phyloP scores from a whole-genome alignment of 2,329 filamentous ascomycete genomes.

The Ploettnerulaceae sp. region DNA sequence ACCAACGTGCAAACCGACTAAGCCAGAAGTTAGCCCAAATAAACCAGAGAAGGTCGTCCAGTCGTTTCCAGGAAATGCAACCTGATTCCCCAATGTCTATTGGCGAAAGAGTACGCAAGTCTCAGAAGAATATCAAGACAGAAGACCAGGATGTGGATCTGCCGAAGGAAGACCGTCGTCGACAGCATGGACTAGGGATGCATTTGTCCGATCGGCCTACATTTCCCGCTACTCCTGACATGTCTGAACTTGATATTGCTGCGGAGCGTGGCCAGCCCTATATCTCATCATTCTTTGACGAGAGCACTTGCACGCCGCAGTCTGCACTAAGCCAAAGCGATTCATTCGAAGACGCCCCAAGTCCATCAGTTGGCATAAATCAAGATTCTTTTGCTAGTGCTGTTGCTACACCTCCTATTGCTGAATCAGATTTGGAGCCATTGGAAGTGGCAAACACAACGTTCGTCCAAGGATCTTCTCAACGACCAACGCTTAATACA shows the following conservation, averaged over 20 bases:
- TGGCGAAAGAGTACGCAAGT: constrained; percentile 13
- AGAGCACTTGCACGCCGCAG: constrained; percentile 42
- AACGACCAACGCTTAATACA: constrained; percentile 57
- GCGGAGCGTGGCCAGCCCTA: constrained; percentile 23
- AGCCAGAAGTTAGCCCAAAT: constrained; percentile 17
- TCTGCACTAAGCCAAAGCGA: constrained; percentile 40
- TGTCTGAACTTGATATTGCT: constrained; percentile 45
- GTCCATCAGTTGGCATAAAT: constrained; percentile 16
- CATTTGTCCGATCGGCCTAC: constrained; percentile 22
- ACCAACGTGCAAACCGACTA: constrained; percentile 13
- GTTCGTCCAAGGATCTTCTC: constrained; percentile 43
- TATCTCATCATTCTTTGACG: constrained; percentile 30
- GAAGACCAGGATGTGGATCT: constrained; percentile 8
- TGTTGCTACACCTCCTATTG: constrained; percentile 70
- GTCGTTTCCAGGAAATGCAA: constrained; percentile 10
- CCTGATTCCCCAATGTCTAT: constrained; percentile 22
- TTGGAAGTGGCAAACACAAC: constrained; percentile 49
- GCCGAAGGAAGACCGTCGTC: constrained; percentile 13
- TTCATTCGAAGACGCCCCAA: constrained; percentile 28
- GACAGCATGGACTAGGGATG: constrained; percentile 24
- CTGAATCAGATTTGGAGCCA: constrained; percentile 64
- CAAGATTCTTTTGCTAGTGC: constrained; percentile 56
- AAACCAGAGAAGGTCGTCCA: constrained; percentile 16
- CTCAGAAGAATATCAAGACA: constrained; percentile 3
- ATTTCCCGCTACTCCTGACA: constrained; percentile 54